phyloP scores from a whole-genome alignment of 129 eudicot genomes.

The Tagetes erecta region DNA sequence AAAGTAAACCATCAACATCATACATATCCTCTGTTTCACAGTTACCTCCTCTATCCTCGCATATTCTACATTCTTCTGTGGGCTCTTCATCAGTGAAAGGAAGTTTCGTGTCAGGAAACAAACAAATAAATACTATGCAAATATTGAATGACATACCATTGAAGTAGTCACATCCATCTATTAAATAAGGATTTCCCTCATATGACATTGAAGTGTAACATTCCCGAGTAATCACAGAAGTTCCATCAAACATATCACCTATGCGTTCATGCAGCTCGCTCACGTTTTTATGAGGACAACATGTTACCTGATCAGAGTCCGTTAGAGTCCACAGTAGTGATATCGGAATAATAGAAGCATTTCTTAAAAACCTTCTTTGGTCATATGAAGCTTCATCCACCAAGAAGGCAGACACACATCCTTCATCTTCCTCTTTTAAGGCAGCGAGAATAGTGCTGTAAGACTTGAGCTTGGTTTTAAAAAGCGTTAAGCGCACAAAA shows the following conservation, averaged over 20 bases:
- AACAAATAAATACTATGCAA: background rate
- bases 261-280: background rate
- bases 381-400: background rate
- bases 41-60: no score
- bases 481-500: no score
- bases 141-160: background rate
- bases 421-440: background rate
- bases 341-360: background rate
- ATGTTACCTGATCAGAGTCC: background rate
- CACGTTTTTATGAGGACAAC: background rate
- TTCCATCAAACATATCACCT: background rate
- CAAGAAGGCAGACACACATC: constrained; percentile 18
- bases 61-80: no score
- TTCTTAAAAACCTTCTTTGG: background rate
- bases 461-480: no score
- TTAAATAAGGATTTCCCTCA: background rate
- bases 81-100: no score
- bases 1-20: background rate
- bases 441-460: background rate
- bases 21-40: background rate
- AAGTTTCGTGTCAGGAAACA: background rate
- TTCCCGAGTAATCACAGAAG: background rate
- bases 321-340: background rate
- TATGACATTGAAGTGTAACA: background rate
- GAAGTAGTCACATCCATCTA: background rate